Evolutionary conservation across 2,329 filamentous ascomycete genomes (phyloP).

Genomic region (Colletotrichum magnum): DNA sequence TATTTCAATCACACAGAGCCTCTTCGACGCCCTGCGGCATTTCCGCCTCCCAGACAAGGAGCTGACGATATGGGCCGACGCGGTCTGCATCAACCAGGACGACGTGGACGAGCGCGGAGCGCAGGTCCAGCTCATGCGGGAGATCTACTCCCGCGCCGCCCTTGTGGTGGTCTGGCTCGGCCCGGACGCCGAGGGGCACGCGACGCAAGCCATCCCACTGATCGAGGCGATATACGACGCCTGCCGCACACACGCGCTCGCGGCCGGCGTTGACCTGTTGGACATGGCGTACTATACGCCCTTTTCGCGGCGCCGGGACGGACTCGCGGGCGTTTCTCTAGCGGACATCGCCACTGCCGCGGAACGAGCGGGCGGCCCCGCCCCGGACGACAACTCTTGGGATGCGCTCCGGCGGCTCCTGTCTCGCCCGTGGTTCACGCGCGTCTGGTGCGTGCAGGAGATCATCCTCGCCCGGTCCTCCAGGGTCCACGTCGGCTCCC

Average conservation of each 20-base stretch:
- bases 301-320: background rate
- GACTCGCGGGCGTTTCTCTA: constrained; percentile 3
- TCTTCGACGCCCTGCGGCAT: constrained; percentile 40
- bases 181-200: background rate
- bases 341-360: background rate
- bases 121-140: constrained; percentile 41
- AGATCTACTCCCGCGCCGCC: constrained; percentile 35
- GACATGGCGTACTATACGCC: constrained; percentile 22
- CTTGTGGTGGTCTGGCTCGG: constrained; percentile 40
- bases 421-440: constrained; percentile 22
- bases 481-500: background rate
- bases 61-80: constrained; percentile 42
- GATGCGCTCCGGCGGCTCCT: background rate
- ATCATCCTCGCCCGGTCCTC: constrained; percentile 12
- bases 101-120: constrained; percentile 36
- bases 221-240: background rate
- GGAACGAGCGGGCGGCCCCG: background rate
- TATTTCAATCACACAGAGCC: constrained; percentile 39
- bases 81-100: constrained; percentile 42
- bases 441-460: constrained; percentile 29
- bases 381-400: background rate
- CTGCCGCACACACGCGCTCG: constrained; percentile 1
- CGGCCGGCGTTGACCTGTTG: background rate
- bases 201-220: background rate
- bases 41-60: constrained; percentile 27